phyloP scores from a whole-genome alignment of 1,284 basidiomycete genomes.

The Ceraceosorus bombacis region DNA sequence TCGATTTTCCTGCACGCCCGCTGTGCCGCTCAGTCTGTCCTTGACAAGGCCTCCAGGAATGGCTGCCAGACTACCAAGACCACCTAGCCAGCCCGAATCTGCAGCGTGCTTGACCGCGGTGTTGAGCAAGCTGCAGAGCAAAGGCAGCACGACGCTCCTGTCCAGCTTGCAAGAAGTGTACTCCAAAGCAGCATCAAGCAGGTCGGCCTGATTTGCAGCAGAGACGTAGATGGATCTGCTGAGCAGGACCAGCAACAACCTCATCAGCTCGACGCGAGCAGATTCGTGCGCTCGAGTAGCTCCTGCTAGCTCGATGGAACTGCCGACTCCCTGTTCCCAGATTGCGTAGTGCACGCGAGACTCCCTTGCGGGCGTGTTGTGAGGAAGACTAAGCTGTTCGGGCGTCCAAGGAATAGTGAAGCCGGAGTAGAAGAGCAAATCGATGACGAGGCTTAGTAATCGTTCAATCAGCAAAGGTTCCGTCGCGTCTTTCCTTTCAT shows the following conservation, averaged over 20 bases:
- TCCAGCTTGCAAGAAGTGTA: conserved; percentile 29
- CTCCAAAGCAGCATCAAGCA: conserved; percentile 21
- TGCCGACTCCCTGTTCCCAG: conserved; percentile 44
- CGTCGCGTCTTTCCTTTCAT: conserved; percentile 7
- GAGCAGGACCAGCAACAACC: conserved; percentile 38
- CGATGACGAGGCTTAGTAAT: conserved; percentile 24
- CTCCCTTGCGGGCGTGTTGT: conserved; percentile 4
- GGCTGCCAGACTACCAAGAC: background rate
- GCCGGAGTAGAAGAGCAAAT: conserved; percentile 44
- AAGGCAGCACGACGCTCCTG: conserved; percentile 28
- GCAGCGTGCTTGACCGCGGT: conserved; percentile 28
- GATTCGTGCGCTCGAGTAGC: conserved; percentile 27
- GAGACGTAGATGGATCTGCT: conserved; percentile 43
- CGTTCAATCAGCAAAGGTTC: conserved; percentile 28
- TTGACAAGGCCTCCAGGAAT: conserved; percentile 10
- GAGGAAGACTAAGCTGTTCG: conserved; percentile 26
- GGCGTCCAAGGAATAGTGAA: conserved; percentile 45
- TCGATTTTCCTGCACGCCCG: conserved; percentile 19
- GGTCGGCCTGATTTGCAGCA: conserved; percentile 13
- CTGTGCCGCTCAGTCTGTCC: conserved; percentile 2
- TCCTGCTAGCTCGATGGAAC: conserved; percentile 30
- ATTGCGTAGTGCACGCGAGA: conserved; percentile 34
- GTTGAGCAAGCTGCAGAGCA: conserved; percentile 44
- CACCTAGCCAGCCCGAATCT: conserved; percentile 15
- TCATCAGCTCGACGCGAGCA: conserved; percentile 35